Conservation (phyloP, 164 flowering plant genomes). For the Amborella trichopoda region DNA sequence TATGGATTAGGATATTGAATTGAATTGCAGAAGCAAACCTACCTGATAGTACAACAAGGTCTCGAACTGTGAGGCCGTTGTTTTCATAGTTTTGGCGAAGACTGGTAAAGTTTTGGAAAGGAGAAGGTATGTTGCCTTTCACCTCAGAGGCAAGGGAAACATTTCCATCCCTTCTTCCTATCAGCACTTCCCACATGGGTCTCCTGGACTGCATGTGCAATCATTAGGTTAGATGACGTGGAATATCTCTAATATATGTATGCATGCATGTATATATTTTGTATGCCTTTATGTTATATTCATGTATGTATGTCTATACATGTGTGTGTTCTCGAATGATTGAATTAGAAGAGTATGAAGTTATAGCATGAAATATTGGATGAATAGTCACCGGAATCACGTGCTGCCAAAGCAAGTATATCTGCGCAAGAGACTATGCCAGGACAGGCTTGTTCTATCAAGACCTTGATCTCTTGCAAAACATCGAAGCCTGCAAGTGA, state of each 20-base stretch:
- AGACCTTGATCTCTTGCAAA: slow-evolving; percentile 29
- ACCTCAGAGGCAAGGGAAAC: slow-evolving; percentile 35
- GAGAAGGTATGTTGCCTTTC: slow-evolving; percentile 25
- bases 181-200: slow-evolving; percentile 36
- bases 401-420: slow-evolving; percentile 45
- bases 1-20: background rate
- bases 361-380: too few species aligned
- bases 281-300: too few species aligned
- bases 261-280: too few species aligned
- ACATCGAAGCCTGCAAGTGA: slow-evolving; percentile 32
- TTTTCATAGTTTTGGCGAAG: slow-evolving; percentile 22
- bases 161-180: slow-evolving; percentile 52
- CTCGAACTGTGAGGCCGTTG: slow-evolving; percentile 26
- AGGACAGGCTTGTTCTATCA: slow-evolving; percentile 26
- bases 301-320: too few species aligned
- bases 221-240: too few species aligned
- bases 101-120: slow-evolving; percentile 30
- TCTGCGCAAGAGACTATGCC: slow-evolving; percentile 60
- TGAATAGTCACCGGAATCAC: too few species aligned
- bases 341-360: too few species aligned
- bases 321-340: too few species aligned
- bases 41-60: slow-evolving; percentile 55
- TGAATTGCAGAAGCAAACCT: background rate
- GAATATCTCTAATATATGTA: too few species aligned
- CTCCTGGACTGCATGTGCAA: slow-evolving; percentile 28